These are phyloP conservation scores for Metarhizium robertsii DNA, from an alignment of 2,329 filamentous ascomycete species.

Conservation along the genomic window DNA sequence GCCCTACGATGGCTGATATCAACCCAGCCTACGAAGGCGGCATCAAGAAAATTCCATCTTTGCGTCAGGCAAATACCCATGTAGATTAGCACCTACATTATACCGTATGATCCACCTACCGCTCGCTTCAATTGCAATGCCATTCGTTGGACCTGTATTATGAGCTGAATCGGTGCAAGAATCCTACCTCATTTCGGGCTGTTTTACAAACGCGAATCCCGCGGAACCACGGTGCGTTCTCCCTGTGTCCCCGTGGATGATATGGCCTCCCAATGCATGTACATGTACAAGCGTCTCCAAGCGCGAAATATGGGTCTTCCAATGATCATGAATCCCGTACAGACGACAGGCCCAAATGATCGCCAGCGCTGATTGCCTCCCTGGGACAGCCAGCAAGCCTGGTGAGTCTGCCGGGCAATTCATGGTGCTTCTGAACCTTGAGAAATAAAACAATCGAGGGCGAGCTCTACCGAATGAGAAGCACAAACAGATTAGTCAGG, in stretches of 20 bases:
- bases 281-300: not conserved
- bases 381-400: not conserved
- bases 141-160: not conserved
- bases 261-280: not conserved
- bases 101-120: not conserved
- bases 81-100: too few relatives aligned
- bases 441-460: too few relatives aligned
- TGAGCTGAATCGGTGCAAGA: not conserved
- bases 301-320: not conserved
- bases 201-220: not conserved
- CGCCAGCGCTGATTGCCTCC: not conserved
- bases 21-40: not conserved
- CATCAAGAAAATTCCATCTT: not conserved
- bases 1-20: not conserved
- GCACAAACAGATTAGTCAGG: not conserved
- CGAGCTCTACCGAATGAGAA: too few relatives aligned
- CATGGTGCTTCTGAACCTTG: too few relatives aligned
- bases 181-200: not conserved
- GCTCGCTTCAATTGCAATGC: not conserved
- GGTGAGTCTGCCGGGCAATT: not conserved
- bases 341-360: not conserved
- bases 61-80: too few relatives aligned
- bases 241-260: not conserved
- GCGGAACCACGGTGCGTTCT: not conserved
- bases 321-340: not conserved